Base-by-base conservation (phyloP, 108 stramenopile genomes). In the Fistulifera pelliculosa region DNA sequence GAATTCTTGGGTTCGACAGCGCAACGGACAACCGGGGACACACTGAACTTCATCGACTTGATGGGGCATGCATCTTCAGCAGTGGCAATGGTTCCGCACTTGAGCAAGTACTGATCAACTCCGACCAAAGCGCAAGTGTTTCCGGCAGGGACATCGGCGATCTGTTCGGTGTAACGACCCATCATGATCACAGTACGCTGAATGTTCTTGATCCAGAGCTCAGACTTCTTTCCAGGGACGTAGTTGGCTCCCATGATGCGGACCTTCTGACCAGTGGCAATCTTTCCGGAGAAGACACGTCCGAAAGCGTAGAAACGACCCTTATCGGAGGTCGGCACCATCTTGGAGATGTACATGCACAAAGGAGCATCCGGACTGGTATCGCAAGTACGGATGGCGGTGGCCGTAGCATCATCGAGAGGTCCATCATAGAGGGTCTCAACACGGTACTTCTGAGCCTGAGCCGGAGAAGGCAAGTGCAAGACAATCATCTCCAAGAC, bases 121-220 rank as follows among this genome's bases (percentile, higher is more conserved):
- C 99, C 99, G 49, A 99, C 97, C 58, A 99, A 77, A 62, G 94
- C 97, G 77, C 96, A 98, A 58, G 97, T 99, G 96, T 99, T 99
- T 57, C 99, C 99, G 53, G 97, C 97, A 52, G 99, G 99, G 49
- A 99, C 83, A 78, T 99, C 97, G 48, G 96, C 77, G 44, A 99
- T 97, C 71, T 95, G 94, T 71, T 97, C 96, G 61, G 93, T 90
- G 94, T 94, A 96, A 65, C 89, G 87, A 45, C 99, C 99, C 99
- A 99, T 99, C 99, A 98, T 98, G 83, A 99, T 97, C 47, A 99
- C 90, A 61, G 97, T 98, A 66, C 99, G 96, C 77, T 99, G 99
- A 72, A 99, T 98, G 79, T 96, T 96, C 95, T 99, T 99, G 61
- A 96, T 71, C 95, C 95, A 99, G 47, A 99, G 83, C 39, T 99